Evolutionary conservation across 164 flowering plant species (phyloP).

Genomic region (Stephania yunnanensis): DNA sequence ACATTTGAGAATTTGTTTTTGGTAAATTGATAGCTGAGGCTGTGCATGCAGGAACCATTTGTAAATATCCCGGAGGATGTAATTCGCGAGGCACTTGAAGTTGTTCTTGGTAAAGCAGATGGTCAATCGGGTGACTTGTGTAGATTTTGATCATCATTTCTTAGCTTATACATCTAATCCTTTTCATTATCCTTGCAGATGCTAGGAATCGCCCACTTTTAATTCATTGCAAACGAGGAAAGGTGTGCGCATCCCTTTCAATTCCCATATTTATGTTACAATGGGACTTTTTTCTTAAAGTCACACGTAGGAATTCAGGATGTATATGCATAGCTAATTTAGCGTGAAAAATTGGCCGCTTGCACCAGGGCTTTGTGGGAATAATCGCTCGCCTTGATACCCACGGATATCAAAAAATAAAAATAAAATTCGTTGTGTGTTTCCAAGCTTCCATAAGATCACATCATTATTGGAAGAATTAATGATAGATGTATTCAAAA

Average conservation of each 20-base stretch:
- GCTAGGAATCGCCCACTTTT: conserved; percentile 62
- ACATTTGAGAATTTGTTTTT: background rate
- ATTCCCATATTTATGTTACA: background rate
- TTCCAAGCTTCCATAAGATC: too few relatives aligned
- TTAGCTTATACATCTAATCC: background rate
- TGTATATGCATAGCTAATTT: too few relatives aligned
- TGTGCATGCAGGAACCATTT: conserved; percentile 51
- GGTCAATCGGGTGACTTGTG: background rate
- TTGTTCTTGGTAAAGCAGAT: conserved; percentile 40
- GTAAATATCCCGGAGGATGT: conserved; percentile 53
- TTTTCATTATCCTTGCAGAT: conserved; percentile 33
- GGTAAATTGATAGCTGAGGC: background rate
- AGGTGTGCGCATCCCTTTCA: conserved; percentile 29
- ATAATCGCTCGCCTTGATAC: too few relatives aligned
- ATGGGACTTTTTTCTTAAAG: too few relatives aligned
- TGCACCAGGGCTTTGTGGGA: too few relatives aligned
- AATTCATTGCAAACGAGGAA: conserved; percentile 82
- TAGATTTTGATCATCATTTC: background rate
- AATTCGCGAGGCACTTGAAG: conserved; percentile 58
- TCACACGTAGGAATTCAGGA: too few relatives aligned
- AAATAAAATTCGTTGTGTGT: too few relatives aligned
- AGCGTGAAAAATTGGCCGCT: too few relatives aligned
- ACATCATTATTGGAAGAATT: too few relatives aligned
- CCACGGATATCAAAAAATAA: too few relatives aligned
- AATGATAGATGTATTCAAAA: too few relatives aligned